These are phyloP conservation scores for Termitomyces sp. DNA, from an alignment of 768 basidiomycete genomes.

Conservation along the genomic window DNA sequence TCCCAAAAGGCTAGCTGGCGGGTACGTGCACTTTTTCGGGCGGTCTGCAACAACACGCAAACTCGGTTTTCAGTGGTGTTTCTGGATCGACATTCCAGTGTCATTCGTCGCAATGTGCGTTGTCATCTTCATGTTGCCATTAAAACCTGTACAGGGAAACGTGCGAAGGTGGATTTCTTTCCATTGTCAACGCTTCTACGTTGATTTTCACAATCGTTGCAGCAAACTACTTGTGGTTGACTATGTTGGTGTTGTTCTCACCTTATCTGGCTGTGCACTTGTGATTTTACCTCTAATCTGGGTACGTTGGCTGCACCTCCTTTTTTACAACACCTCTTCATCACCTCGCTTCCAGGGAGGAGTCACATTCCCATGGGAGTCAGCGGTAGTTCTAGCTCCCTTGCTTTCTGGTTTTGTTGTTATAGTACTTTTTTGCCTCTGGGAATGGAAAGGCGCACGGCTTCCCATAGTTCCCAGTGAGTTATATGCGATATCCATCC, in stretches of 20 bases:
- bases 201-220: no score
- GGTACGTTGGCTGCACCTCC: conserved; percentile 30
- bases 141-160: no score
- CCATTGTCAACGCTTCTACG: no score
- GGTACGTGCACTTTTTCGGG: no score
- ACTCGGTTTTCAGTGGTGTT: no score
- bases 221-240: conserved; percentile 65
- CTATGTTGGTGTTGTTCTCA: conserved; percentile 49
- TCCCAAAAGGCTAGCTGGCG: no score
- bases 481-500: neutral
- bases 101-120: no score
- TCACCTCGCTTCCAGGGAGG: conserved; percentile 44
- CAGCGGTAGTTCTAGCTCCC: conserved; percentile 56
- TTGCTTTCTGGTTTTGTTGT: conserved; percentile 51
- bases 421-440: conserved; percentile 53
- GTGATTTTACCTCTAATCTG: conserved; percentile 69
- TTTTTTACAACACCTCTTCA: neutral
- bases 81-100: no score
- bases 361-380: conserved; percentile 66
- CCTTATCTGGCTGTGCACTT: conserved; percentile 54
- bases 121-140: no score
- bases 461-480: conserved; percentile 70
- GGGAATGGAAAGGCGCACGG: conserved; percentile 66
- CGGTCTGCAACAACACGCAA: no score
- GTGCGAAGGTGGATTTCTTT: no score